These are phyloP conservation scores for Brettanomyces bruxellensis DNA, from an alignment of 805 yeast genomes.

Conservation along the genomic window DNA sequence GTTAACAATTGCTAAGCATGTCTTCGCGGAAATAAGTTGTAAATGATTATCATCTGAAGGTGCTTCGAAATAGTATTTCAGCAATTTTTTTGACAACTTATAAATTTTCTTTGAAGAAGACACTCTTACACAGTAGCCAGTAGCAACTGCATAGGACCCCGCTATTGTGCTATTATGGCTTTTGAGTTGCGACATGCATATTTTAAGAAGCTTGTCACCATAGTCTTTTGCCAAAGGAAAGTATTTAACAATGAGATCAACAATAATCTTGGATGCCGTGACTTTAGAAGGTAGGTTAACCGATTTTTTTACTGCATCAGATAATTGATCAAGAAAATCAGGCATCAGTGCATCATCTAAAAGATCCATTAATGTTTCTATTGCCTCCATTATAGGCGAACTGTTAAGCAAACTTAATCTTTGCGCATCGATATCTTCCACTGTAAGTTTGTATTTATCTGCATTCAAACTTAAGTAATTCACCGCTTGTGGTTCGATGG, in stretches of 20 bases:
- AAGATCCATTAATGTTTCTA: conserved; percentile 59
- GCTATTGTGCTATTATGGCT: conserved; percentile 70
- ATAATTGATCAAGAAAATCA: conserved; percentile 40
- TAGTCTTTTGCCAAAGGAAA: conserved; percentile 33
- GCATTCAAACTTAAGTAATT: conserved; percentile 85
- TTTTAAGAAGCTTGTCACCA: conserved; percentile 54
- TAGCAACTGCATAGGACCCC: conserved; percentile 67
- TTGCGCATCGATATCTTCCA: conserved; percentile 66
- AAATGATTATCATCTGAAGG: conserved; percentile 17
- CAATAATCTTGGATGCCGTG: conserved; percentile 69
- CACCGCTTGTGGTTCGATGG: conserved; percentile 83
- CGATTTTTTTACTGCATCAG: conserved; percentile 50
- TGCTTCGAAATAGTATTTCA: conserved; percentile 47
- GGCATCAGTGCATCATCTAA: conserved; percentile 43
- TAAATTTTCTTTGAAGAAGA: conserved; percentile 43
- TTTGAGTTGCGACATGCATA: conserved; percentile 48
- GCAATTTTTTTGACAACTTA: conserved; percentile 43
- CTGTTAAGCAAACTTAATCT: conserved; percentile 63
- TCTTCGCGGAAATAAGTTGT: conserved; percentile 47
- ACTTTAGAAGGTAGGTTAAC: conserved; percentile 91
- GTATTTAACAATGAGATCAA: conserved; percentile 52
- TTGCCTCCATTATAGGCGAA: conserved; percentile 85
- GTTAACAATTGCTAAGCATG: conserved; percentile 57
- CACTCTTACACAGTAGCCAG: conserved; percentile 68
- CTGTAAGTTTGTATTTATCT: conserved; percentile 68